Conservation (phyloP, 192 early-diverging fungal species). For the Pecoramyces ruminantium region DNA sequence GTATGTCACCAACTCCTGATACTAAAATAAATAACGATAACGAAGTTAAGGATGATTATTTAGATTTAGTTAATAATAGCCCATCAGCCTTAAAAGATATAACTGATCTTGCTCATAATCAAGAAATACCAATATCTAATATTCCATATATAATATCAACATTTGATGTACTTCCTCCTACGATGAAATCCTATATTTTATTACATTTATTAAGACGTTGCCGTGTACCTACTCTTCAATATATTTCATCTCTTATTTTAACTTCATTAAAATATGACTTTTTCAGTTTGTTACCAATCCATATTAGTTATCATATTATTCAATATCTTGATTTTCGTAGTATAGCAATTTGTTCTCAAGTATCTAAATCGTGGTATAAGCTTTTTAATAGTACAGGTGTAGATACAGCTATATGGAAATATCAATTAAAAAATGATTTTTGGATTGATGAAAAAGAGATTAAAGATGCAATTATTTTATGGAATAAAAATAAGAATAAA, state of each 20-base stretch:
- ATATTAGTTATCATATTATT: slow-evolving; percentile 20
- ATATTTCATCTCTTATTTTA: slow-evolving; percentile 73
- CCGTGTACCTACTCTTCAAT: slow-evolving; percentile 67
- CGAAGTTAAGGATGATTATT: background rate
- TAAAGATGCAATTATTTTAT: background rate
- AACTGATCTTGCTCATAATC: slow-evolving; percentile 1
- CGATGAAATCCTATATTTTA: slow-evolving; percentile 71
- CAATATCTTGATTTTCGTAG: slow-evolving; percentile 11
- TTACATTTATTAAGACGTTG: slow-evolving; percentile 75
- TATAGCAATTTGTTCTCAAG: background rate
- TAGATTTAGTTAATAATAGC: background rate
- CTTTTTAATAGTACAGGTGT: background rate
- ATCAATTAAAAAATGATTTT: background rate
- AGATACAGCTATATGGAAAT: slow-evolving; percentile 20
- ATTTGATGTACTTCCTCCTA: slow-evolving; percentile 60
- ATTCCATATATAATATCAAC: slow-evolving; percentile 41
- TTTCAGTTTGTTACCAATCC: slow-evolving; percentile 49
- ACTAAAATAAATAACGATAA: background rate
- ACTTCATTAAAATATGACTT: slow-evolving; percentile 87
- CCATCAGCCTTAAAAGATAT: background rate
- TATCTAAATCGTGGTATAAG: background rate
- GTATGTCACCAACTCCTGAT: slow-evolving; percentile 17
- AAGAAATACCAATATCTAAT: slow-evolving; percentile 6
- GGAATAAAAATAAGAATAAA: background rate
- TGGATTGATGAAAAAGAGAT: background rate